Evolutionary conservation across 2,329 filamentous ascomycete species (phyloP).

Genomic region (Diaporthe capsici): DNA sequence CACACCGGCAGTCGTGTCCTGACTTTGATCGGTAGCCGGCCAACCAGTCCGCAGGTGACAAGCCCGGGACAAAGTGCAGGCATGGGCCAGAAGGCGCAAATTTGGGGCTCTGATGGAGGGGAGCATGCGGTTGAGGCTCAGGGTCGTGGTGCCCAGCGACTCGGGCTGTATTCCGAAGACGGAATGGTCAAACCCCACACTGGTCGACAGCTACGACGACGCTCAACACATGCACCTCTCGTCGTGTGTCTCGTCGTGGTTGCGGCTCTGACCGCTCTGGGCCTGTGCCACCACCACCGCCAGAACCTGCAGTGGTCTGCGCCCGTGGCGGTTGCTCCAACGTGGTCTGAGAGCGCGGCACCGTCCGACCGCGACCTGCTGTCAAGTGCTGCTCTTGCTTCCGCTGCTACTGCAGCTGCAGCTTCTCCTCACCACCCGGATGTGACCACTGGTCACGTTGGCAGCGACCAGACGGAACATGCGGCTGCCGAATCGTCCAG

Average conservation of each 20-base stretch:
- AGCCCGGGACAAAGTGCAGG: constrained; percentile 1
- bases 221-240: neutral
- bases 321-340: constrained; percentile 1
- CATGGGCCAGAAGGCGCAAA: constrained; percentile 6
- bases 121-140: constrained; percentile 25
- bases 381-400: neutral
- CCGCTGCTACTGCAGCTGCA: constrained; percentile 1
- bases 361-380: constrained; percentile 31
- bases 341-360: constrained; percentile 28
- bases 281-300: constrained; percentile 26
- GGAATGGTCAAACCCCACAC: constrained; percentile 16
- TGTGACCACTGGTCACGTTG: constrained; percentile 16
- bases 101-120: neutral
- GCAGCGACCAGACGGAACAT: constrained; percentile 7
- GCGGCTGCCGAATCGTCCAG: constrained; percentile 23
- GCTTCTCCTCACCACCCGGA: constrained; percentile 4
- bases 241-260: constrained; percentile 20
- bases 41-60: constrained; percentile 19
- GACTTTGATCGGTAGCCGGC: constrained; percentile 12
- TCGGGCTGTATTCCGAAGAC: constrained; percentile 22
- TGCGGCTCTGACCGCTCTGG: constrained; percentile 28
- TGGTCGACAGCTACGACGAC: neutral
- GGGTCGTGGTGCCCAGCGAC: constrained; percentile 12
- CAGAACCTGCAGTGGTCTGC: constrained; percentile 5
- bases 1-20: constrained; percentile 22